Base-by-base conservation (phyloP, 441 rosid species). In the Adansonia grandidieri region DNA sequence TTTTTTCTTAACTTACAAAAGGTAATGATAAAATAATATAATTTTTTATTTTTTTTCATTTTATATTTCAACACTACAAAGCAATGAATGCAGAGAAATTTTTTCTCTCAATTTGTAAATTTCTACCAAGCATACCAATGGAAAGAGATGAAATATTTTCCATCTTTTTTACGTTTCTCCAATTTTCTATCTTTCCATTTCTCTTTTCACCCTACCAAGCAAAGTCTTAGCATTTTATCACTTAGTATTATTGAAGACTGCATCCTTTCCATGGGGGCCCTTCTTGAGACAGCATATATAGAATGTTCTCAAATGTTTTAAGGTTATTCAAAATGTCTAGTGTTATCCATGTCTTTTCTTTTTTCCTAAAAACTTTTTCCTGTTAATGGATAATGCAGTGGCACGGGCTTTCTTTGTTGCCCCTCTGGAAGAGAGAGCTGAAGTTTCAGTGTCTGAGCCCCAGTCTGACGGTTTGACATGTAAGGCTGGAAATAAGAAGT, bases 401-500 rank as follows among this genome's bases (percentile, higher is more conserved):
- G 78, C 80, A 76, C 80, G 14, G 51, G 45, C 67, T 71, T 24
- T 62, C 68, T 58, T 79, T 42, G 77, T 79, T 81, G 70, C 74
- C 4, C 45, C 82, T 79, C 79, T 83, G 8, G 86, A 87, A 77
- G 94, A 85, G 67, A 81, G 68, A 51, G 69, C 61, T 53, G 90
- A 86, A 74, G 78, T 64, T 73, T 71, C 86, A 37, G 73, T 57
- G 5, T 76, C 80, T 19, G 87, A 88, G 61, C 71, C 75, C 28
- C 80, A 75, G 40, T 84, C 86, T 77, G 87, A 85, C 48, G 74
- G 81, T 70, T 78, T 58, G 64, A 85, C 82, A 20, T 94, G 99
- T 79, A 91, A 88, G 80, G 97, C 97, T 80, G 91, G 91, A 80
- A 96, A 92, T 83, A 83, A 83, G 64, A 83, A 75, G 77, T 94